A percentile compares a stretch with the other conserved stretches of the same genome.
Conservation (phyloP, 768 basidiomycete genomes). For the Trametes villosa region DNA sequence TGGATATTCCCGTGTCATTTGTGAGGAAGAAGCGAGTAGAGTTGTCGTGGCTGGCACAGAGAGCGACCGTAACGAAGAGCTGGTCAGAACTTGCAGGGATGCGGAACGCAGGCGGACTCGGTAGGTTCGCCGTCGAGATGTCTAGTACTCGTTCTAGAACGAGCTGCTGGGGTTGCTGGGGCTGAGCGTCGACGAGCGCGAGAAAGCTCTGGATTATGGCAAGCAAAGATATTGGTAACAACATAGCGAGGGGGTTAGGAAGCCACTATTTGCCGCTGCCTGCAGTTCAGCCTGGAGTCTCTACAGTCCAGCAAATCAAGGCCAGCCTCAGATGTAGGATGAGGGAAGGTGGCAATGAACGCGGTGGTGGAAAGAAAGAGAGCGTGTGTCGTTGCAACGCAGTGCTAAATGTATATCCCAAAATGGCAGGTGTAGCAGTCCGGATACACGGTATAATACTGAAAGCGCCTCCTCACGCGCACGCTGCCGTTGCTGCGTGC, state of each 20-base stretch:
- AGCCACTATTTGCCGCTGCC: too few species aligned
- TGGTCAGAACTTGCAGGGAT: constrained; percentile 33
- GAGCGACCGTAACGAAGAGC: constrained; percentile 38
- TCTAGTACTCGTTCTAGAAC: constrained; percentile 22
- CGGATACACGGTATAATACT: too few species aligned
- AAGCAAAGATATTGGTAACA: constrained; percentile 26
- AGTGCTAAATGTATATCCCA: too few species aligned
- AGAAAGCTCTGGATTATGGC: constrained; percentile 26
- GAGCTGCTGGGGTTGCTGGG: constrained; percentile 25
- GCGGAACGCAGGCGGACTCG: constrained; percentile 29
- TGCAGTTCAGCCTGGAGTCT: too few species aligned
- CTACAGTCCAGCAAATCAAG: too few species aligned
- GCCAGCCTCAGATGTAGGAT: too few species aligned
- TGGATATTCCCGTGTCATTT: constrained; percentile 45
- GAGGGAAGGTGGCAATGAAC: too few species aligned
- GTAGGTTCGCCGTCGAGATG: constrained; percentile 18
- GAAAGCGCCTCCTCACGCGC: too few species aligned
- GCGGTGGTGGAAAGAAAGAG: too few species aligned
- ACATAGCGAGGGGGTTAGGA: neutral
- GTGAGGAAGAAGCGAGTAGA: constrained; percentile 63
- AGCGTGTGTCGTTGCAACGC: too few species aligned
- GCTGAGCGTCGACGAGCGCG: constrained; percentile 22
- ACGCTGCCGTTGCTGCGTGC: too few species aligned
- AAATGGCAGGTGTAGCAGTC: too few species aligned
- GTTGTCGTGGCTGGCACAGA: constrained; percentile 32